These are phyloP conservation scores for Lichtheimia ramosa DNA, from an alignment of 371 early-diverging fungal species.

Conservation along the genomic window DNA sequence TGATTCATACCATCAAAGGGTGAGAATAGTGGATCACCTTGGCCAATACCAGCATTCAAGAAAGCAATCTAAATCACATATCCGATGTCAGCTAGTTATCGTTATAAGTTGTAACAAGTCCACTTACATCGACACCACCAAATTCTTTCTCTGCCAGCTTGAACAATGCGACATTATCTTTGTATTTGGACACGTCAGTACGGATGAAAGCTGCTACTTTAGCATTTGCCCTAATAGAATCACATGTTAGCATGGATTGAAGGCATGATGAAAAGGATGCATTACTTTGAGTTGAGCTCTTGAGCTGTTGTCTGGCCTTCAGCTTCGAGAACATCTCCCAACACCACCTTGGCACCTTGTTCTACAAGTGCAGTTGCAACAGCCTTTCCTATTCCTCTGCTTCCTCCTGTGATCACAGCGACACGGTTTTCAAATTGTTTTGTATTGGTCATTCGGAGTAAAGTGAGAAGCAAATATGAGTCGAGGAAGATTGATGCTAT, in stretches of 20 bases:
- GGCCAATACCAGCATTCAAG: constrained; percentile 29
- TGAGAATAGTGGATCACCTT: constrained; percentile 27
- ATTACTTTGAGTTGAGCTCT: constrained; percentile 28
- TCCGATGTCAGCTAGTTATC: background rate
- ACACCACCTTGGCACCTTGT: constrained; percentile 58
- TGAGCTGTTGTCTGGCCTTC: constrained; percentile 33
- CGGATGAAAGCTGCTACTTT: constrained; percentile 33
- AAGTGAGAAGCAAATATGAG: too few relatives aligned
- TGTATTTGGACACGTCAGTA: constrained; percentile 58
- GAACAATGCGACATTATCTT: constrained; percentile 44
- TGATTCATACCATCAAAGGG: constrained; percentile 23
- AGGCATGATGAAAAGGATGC: background rate
- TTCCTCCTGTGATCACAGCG: constrained; percentile 64
- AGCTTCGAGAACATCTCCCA: constrained; percentile 60
- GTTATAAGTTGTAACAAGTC: background rate
- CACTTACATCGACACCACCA: constrained; percentile 37
- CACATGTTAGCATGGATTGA: background rate
- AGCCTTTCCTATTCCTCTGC: constrained; percentile 65
- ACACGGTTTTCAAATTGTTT: background rate
- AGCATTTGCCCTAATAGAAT: constrained; percentile 2
- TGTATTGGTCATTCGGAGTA: background rate
- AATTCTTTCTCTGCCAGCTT: constrained; percentile 44
- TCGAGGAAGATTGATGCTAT: too few relatives aligned
- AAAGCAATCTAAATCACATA: constrained; percentile 12
- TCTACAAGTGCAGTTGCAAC: constrained; percentile 48